Conservation (phyloP, 1,284 basidiomycete genomes). For the Hymenochaete sp. region DNA sequence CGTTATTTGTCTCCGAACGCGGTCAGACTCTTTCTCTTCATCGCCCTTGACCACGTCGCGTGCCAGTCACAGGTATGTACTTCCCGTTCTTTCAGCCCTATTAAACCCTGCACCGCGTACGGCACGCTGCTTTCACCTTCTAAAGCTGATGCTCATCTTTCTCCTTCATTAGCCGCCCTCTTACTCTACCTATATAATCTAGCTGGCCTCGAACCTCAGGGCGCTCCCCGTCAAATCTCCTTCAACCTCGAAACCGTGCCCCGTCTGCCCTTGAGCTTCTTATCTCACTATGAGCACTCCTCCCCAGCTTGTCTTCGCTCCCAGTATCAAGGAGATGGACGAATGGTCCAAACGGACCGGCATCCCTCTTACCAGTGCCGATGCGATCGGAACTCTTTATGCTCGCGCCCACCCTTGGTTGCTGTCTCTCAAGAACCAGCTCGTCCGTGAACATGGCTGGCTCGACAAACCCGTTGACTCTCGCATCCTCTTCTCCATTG, state of each 20-base stretch:
- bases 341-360: constrained; percentile 67
- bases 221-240: not conserved
- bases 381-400: constrained; percentile 68
- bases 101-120: no score
- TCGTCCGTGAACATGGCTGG: constrained; percentile 63
- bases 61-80: no score
- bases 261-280: constrained; percentile 1
- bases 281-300: constrained; percentile 27
- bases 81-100: no score
- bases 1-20: no score
- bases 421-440: constrained; percentile 46
- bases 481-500: constrained; percentile 68
- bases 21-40: no score
- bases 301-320: constrained; percentile 62
- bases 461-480: constrained; percentile 48
- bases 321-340: constrained; percentile 70
- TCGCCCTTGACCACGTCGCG: no score
- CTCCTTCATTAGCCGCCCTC: no score
- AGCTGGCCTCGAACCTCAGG: not conserved
- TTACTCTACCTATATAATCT: constrained; percentile 12
- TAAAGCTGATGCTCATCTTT: no score
- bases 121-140: no score
- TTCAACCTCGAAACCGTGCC: not conserved
- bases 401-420: constrained; percentile 71
- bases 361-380: constrained; percentile 71